Evolutionary conservation across 108 stramenopile genomes (phyloP).

Genomic region (Hondaea fermentalgiana): DNA sequence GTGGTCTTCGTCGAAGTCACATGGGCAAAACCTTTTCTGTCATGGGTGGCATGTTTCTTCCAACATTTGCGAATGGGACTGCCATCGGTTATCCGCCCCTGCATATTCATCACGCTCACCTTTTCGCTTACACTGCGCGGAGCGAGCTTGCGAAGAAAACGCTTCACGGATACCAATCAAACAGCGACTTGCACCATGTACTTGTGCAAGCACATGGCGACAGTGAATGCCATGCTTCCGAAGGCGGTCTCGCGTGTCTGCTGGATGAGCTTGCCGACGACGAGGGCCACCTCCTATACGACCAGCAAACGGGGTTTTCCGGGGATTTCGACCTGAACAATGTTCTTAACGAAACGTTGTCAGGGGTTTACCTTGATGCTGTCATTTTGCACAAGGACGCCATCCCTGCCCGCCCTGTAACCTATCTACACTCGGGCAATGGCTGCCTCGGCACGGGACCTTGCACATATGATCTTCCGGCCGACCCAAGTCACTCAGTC

Average conservation of each 20-base stretch:
- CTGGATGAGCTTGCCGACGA: background rate
- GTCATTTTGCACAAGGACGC: background rate
- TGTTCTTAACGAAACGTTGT: background rate
- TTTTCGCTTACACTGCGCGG: background rate
- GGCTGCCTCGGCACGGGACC: background rate
- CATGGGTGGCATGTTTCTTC: background rate
- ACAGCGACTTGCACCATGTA: background rate
- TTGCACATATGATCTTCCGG: background rate
- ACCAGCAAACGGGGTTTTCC: background rate
- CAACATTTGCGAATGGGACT: background rate
- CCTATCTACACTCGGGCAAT: background rate
- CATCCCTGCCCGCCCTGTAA: background rate
- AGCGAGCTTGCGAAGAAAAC: background rate
- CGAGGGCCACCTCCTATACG: background rate
- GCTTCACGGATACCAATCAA: background rate
- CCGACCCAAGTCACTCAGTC: background rate
- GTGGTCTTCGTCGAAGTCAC: background rate
- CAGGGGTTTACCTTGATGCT: background rate
- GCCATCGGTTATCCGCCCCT: background rate
- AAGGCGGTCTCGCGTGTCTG: background rate
- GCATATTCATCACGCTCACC: constrained; percentile 3
- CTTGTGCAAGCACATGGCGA: background rate
- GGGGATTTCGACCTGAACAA: background rate
- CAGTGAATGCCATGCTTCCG: background rate
- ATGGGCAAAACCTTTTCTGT: background rate